These are phyloP conservation scores for Clohesyomyces aquaticus DNA, from an alignment of 495 filamentous ascomycete genomes.

Conservation along the genomic window DNA sequence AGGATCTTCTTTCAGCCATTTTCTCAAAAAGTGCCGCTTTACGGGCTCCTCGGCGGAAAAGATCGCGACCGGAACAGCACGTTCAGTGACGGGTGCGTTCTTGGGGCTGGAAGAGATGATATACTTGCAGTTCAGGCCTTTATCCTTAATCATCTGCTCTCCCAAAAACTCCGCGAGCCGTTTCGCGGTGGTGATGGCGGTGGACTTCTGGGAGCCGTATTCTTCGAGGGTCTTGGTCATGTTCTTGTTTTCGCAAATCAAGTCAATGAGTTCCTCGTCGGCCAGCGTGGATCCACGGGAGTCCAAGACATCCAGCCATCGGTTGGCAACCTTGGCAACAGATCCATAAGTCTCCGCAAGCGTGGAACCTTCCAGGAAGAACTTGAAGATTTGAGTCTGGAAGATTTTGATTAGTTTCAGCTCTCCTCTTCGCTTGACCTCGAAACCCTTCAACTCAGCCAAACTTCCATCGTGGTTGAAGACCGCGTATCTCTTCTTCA, in stretches of 20 bases:
- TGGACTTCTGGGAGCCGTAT: constrained; percentile 93
- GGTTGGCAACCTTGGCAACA: constrained; percentile 93
- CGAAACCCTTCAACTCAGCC: constrained; percentile 97
- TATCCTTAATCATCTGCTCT: constrained; percentile 98
- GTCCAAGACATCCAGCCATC: constrained; percentile 93
- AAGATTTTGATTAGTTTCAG: constrained; percentile 99
- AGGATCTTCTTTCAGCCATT: constrained; percentile 95
- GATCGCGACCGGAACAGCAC: constrained; percentile 93
- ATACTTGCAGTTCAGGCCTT: constrained; percentile 98
- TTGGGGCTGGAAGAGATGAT: constrained; percentile 90
- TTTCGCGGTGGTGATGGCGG: constrained; percentile 96
- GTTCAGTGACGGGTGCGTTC: constrained; percentile 89
- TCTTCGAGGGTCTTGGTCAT: constrained; percentile 97
- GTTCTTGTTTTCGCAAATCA: constrained; percentile 97
- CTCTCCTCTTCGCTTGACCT: constrained; percentile 97
- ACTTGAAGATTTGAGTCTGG: constrained; percentile 98
- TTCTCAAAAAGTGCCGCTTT: constrained; percentile 86
- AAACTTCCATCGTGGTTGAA: constrained; percentile 97
- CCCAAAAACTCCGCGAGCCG: constrained; percentile 94
- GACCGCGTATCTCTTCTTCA: constrained; percentile 99
- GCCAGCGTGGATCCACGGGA: constrained; percentile 83
- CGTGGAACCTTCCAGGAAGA: constrained; percentile 90
- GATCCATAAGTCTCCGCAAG: constrained; percentile 86
- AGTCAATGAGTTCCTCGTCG: constrained; percentile 95
- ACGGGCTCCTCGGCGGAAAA: constrained; percentile 89